Evolutionary conservation across 352 stramenopile species (phyloP), one percentile per base, ranked within the genome.

Genomic region (Peronosclerospora sorghi): DNA sequence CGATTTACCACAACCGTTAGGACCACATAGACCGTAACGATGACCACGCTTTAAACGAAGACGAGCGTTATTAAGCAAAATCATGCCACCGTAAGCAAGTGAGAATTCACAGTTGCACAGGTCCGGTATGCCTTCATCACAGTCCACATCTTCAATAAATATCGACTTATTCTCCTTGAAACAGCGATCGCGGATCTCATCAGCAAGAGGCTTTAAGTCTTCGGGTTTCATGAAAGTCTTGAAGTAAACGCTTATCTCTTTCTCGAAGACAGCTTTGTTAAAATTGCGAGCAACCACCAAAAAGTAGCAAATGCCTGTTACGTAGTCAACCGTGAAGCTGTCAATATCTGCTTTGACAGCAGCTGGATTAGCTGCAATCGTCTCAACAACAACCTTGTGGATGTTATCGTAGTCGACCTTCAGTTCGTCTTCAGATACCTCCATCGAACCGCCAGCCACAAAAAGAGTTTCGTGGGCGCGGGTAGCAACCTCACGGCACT

Each of bases 31-130:
- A 73, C 93, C 91, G 73, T 98, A 95, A 65, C 83, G 78, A 62
- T 94, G 81, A 14, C 86, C 86, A 68, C 87, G 83, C 65, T 91
- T 91, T 8, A 96, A 70, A 41, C 83, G 83, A 46, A 96, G 76
- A 52, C 88, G 83, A 5, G 86, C 86, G 60, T 91, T 89, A 64
- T 94, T 91, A 20, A 96, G 63, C 52, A 96, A 51, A 51, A 94
- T 91, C 69, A 93, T 94, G 65, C 87, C 86, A 79, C 82, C 84
- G 63, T 95, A 93, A 5, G 96, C 96, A 38, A 99, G 83, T 50
- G 95, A 98, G 71, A 99, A 98, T 62, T 97, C 89, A 61, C 95
- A 98, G 85, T 99, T 97, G 66, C 96, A 99, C 5, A 99, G 73
- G 60, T 98, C 90, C 29, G 96, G 94, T 42, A 95, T 90, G 68